A percentile compares a stretch with the other conserved stretches of the same genome.
Conservation (phyloP, 768 basidiomycete species). For the Paxillus ammoniavirescens region DNA sequence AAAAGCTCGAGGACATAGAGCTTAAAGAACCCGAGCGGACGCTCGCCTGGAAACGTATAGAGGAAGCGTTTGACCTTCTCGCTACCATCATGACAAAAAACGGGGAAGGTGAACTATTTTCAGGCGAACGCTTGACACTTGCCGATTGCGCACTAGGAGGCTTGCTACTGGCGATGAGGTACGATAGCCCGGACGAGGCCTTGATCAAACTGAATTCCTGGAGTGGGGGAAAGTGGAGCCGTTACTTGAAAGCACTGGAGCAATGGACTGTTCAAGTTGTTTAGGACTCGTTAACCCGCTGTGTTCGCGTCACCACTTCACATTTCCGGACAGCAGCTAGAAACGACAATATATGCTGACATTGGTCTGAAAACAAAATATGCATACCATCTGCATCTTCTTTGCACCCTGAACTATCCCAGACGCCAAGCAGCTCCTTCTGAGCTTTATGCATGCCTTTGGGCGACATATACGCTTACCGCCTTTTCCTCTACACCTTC, state of each 20-base stretch:
- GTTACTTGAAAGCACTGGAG: conserved; percentile 18
- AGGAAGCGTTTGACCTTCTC: not conserved
- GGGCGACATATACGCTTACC: not conserved
- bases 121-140: conserved; percentile 19
- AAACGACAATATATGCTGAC: not conserved
- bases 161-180: conserved; percentile 21
- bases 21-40: conserved; percentile 21
- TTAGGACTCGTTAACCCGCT: too few species aligned
- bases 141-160: conserved; percentile 29
- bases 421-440: not conserved
- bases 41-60: not conserved
- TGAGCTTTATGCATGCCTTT: not conserved
- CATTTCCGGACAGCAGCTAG: too few species aligned
- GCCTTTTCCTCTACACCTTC: not conserved
- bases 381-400: not conserved
- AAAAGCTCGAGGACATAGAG: too few species aligned
- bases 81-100: conserved; percentile 4
- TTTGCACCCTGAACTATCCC: too few species aligned
- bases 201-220: conserved; percentile 25
- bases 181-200: conserved; percentile 26
- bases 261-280: conserved; percentile 12
- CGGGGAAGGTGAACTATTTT: conserved; percentile 15
- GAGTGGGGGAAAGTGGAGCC: conserved; percentile 29
- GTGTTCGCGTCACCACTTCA: conserved; percentile 25
- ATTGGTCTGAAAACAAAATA: not conserved